phyloP scores from a whole-genome alignment of 2,329 filamentous ascomycete genomes.

The Fusarium dlaminii region DNA sequence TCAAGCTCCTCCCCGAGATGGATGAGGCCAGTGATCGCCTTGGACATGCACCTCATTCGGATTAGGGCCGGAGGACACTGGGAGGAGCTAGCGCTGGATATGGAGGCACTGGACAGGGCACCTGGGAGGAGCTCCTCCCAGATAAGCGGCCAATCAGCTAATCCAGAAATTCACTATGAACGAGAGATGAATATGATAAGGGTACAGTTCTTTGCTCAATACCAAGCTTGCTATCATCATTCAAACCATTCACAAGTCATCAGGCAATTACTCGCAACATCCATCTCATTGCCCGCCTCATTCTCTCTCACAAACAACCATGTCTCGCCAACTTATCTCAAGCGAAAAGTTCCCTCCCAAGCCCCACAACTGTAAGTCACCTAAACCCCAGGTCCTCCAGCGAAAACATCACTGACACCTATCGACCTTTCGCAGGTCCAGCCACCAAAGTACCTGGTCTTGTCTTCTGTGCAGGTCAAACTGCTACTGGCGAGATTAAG shows the following conservation, averaged over 20 bases:
- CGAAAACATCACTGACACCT: not conserved
- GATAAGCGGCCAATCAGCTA: not conserved
- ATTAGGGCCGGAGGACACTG: not conserved
- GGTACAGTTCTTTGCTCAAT: not conserved
- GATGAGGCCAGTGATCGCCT: not conserved
- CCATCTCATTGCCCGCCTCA: not conserved
- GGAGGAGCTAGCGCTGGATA: slow-evolving; percentile 19
- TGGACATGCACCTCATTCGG: not conserved
- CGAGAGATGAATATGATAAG: not conserved
- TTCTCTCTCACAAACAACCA: slow-evolving; percentile 30
- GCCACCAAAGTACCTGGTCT: slow-evolving; percentile 56
- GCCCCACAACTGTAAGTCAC: slow-evolving; percentile 55
- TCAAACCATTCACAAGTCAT: not conserved
- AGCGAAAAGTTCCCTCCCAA: slow-evolving; percentile 58
- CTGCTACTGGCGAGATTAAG: slow-evolving; percentile 60
- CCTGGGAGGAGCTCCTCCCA: slow-evolving; percentile 14
- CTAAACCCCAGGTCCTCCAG: not conserved
- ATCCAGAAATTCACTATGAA: not conserved
- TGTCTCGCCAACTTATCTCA: slow-evolving; percentile 58
- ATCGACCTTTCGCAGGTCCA: slow-evolving; percentile 44
- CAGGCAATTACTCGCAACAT: not conserved
- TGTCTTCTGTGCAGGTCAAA: slow-evolving; percentile 58
- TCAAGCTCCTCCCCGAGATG: not conserved
- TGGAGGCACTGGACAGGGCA: not conserved
- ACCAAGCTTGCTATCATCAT: not conserved